phyloP scores from a whole-genome alignment of 1,284 basidiomycete species.

The Phlebopus sp. region DNA sequence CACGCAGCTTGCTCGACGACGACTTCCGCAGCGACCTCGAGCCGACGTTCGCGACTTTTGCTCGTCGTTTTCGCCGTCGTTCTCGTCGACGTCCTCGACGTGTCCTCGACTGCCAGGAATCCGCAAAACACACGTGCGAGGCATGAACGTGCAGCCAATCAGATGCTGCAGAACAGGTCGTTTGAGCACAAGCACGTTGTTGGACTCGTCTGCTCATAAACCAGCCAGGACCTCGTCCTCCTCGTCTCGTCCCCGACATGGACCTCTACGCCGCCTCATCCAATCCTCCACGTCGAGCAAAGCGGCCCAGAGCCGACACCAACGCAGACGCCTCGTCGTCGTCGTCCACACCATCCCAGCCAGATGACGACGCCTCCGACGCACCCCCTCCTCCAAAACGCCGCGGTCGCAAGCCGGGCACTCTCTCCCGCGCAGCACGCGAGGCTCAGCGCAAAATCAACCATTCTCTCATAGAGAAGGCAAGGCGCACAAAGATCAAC shows the following conservation, averaged over 20 bases:
- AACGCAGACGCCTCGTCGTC: slow-evolving; percentile 16
- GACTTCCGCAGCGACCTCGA: too few relatives aligned
- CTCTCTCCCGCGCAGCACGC: slow-evolving; percentile 65
- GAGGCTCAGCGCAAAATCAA: slow-evolving; percentile 78
- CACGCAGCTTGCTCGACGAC: too few relatives aligned
- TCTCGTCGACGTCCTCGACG: too few relatives aligned
- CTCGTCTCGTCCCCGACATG: slow-evolving; percentile 15
- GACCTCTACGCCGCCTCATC: slow-evolving; percentile 47
- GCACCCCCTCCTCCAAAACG: slow-evolving; percentile 36
- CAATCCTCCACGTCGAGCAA: slow-evolving; percentile 59
- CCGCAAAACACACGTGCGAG: too few relatives aligned
- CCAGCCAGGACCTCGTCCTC: too few relatives aligned
- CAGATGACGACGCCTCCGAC: slow-evolving; percentile 19
- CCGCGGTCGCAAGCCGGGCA: slow-evolving; percentile 68
- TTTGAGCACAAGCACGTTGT: too few relatives aligned
- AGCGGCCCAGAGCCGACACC: slow-evolving; percentile 37
- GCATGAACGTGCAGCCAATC: too few relatives aligned
- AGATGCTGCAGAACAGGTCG: too few relatives aligned
- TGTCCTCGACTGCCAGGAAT: too few relatives aligned
- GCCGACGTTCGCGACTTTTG: too few relatives aligned
- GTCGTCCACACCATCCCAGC: slow-evolving; percentile 14
- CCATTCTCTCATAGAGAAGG: slow-evolving; percentile 82
- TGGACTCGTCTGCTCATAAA: too few relatives aligned
- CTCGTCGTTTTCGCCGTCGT: too few relatives aligned
- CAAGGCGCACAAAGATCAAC: slow-evolving; percentile 80